A percentile compares a stretch with the other conserved stretches of the same genome.
phyloP scores from a whole-genome alignment of 768 basidiomycete genomes.

The Macrolepiota fuliginosa region DNA sequence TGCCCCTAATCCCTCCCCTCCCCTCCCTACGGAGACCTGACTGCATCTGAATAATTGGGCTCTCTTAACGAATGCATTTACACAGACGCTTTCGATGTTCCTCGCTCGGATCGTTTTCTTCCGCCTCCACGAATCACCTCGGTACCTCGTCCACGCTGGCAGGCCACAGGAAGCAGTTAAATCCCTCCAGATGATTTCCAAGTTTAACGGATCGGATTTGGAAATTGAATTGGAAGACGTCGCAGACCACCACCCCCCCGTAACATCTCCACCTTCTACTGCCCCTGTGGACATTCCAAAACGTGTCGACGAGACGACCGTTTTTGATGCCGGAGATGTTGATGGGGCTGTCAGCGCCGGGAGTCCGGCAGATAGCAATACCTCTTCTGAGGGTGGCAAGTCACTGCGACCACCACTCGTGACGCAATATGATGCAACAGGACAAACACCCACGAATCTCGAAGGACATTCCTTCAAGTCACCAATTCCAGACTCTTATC shows the following conservation, averaged over 20 bases:
- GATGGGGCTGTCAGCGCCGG: conserved; percentile 18
- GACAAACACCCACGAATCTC: background rate
- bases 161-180: conserved; percentile 82
- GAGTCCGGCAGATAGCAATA: conserved; percentile 9
- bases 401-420: conserved; percentile 1
- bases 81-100: conserved; percentile 86
- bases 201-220: conserved; percentile 78
- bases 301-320: conserved; percentile 26
- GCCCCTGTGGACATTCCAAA: conserved; percentile 16
- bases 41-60: background rate
- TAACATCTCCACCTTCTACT: conserved; percentile 5
- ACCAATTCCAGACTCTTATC: background rate
- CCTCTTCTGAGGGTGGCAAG: background rate
- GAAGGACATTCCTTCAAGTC: conserved; percentile 9
- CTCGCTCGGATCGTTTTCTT: conserved; percentile 86
- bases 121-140: conserved; percentile 90
- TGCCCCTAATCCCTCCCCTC: background rate
- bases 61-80: conserved; percentile 3
- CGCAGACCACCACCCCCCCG: conserved; percentile 35
- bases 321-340: conserved; percentile 31
- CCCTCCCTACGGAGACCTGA: background rate
- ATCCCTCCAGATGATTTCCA: conserved; percentile 79
- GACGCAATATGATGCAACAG: conserved; percentile 4
- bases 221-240: conserved; percentile 73
- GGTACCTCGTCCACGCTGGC: conserved; percentile 88